phyloP scores from a whole-genome alignment of 495 filamentous ascomycete genomes.

The Extremus antarcticus region DNA sequence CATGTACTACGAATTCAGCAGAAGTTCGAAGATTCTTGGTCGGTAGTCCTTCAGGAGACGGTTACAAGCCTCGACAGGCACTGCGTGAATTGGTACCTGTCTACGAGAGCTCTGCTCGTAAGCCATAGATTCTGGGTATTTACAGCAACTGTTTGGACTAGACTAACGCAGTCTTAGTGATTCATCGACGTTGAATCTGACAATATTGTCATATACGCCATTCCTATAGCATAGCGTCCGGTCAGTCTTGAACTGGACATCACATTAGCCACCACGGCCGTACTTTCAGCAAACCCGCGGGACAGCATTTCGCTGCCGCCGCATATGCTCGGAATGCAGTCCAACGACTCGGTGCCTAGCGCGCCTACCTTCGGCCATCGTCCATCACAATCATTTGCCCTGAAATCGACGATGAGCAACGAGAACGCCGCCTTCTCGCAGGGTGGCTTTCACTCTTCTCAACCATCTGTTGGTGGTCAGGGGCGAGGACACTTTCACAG shows the following conservation, averaged over 20 bases:
- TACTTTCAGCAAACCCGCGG: constrained; percentile 54
- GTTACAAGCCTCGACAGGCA: background rate
- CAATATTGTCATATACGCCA: too few relatives aligned
- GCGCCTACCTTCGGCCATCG: constrained; percentile 48
- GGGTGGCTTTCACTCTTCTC: constrained; percentile 76
- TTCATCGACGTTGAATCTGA: too few relatives aligned
- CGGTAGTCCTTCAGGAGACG: background rate
- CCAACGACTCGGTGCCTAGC: constrained; percentile 48
- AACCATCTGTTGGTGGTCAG: constrained; percentile 55
- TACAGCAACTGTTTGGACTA: too few relatives aligned
- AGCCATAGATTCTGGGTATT: too few relatives aligned
- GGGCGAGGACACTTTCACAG: constrained; percentile 73
- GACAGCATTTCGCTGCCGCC: constrained; percentile 65
- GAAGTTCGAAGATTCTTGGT: background rate
- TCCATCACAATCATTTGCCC: constrained; percentile 30
- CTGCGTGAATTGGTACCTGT: too few relatives aligned
- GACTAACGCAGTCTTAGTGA: too few relatives aligned
- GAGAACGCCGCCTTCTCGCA: constrained; percentile 80
- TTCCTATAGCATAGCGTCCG: constrained; percentile 1
- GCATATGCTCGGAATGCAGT: constrained; percentile 82
- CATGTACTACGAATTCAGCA: background rate
- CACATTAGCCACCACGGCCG: constrained; percentile 51
- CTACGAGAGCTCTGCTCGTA: too few relatives aligned
- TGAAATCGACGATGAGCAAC: constrained; percentile 62
- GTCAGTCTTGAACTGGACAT: constrained; percentile 1